Evolutionary conservation across 805 yeast genomes (phyloP).

Genomic region (Kuraishia capsulata): DNA sequence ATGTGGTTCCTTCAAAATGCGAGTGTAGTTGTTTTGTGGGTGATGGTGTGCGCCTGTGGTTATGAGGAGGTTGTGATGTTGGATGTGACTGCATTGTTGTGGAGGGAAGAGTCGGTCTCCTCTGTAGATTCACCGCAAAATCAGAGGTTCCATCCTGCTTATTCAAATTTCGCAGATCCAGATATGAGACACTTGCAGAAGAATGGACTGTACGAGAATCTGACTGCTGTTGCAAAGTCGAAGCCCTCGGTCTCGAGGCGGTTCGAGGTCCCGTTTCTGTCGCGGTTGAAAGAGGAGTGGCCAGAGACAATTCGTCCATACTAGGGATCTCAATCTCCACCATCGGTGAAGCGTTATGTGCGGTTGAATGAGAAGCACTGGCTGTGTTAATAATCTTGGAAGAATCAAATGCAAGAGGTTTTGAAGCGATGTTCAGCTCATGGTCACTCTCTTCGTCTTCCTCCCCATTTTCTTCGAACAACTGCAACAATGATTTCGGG

Average conservation of each 20-base stretch:
- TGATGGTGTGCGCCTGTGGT: constrained; percentile 31
- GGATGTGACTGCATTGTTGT: constrained; percentile 28
- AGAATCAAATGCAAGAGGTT: not conserved
- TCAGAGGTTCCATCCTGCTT: constrained; percentile 4
- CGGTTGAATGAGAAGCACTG: too few relatives aligned
- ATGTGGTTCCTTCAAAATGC: constrained; percentile 7
- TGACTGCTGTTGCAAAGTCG: constrained; percentile 29
- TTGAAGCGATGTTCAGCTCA: constrained; percentile 1
- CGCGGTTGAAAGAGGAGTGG: constrained; percentile 2
- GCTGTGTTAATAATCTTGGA: constrained; percentile 3
- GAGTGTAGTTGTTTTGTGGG: constrained; percentile 27
- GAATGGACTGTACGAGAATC: too few relatives aligned
- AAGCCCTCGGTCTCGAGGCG: constrained; percentile 27
- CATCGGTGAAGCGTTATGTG: constrained; percentile 50
- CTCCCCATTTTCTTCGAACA: constrained; percentile 49
- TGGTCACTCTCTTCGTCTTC: constrained; percentile 15
- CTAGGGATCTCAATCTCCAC: constrained; percentile 63
- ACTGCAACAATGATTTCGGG: constrained; percentile 62
- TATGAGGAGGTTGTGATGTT: constrained; percentile 18
- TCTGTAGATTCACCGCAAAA: constrained; percentile 11
- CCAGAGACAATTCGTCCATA: constrained; percentile 33
- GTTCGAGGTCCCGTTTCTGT: too few relatives aligned
- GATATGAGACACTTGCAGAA: constrained; percentile 11
- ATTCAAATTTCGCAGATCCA: constrained; percentile 28
- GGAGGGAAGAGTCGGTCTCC: constrained; percentile 28